phyloP scores from a whole-genome alignment of 495 filamentous ascomycete species.

The Penicillium desertorum region DNA sequence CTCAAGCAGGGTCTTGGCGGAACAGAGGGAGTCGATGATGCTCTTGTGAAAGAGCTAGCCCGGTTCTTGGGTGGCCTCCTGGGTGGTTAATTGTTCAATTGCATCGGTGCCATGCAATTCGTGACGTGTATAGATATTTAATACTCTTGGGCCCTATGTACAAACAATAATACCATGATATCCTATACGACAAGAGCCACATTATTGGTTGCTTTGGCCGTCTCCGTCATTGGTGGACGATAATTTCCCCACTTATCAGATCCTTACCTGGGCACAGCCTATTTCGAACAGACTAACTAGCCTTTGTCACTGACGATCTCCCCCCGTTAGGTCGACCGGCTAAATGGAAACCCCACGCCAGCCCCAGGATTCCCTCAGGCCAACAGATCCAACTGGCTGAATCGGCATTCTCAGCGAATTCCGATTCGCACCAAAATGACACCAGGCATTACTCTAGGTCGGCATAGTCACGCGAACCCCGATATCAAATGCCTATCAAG shows the following conservation, averaged over 20 bases:
- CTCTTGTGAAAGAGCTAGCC: conserved; percentile 21
- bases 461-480: not conserved
- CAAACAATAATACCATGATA: conserved; percentile 10
- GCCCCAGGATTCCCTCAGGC: not conserved
- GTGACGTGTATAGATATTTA: conserved; percentile 9
- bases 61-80: conserved; percentile 21
- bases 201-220: not conserved
- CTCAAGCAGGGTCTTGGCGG: conserved; percentile 23
- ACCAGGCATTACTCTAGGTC: not conserved
- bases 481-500: not conserved
- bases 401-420: conserved; percentile 10
- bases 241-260: conserved; percentile 16
- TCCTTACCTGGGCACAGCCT: not conserved
- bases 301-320: conserved; percentile 4
- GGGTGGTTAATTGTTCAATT: conserved; percentile 15
- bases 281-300: not conserved
- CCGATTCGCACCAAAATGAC: not conserved
- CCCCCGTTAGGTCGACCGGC: conserved; percentile 7
- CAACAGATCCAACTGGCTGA: conserved; percentile 2
- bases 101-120: not conserved
- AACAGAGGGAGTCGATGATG: conserved; percentile 16
- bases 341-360: conserved; percentile 7
- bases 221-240: conserved; percentile 16
- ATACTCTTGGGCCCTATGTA: conserved; percentile 8
- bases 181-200: conserved; percentile 3